Evolutionary conservation across 495 filamentous ascomycete genomes (phyloP).

Genomic region (Rostrohypoxylon terebratum): DNA sequence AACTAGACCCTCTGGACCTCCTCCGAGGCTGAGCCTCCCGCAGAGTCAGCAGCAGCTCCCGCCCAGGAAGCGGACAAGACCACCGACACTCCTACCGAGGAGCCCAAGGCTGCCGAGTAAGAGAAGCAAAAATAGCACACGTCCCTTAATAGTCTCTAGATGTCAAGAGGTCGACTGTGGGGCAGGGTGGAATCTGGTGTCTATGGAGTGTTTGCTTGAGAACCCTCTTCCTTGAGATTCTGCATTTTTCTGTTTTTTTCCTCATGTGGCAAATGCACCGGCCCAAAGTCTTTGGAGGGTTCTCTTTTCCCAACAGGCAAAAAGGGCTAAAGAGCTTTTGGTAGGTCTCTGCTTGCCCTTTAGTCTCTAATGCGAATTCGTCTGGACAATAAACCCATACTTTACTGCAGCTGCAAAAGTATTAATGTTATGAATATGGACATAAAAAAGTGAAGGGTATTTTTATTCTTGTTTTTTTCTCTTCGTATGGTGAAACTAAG

Average conservation of each 20-base stretch:
- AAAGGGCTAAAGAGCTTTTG: conserved; percentile 58
- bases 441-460: conserved; percentile 24
- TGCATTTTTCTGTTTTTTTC: conserved; percentile 61
- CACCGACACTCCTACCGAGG: conserved; percentile 59
- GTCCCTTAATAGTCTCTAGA: conserved; percentile 49
- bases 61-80: conserved; percentile 64
- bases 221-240: conserved; percentile 57
- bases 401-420: conserved; percentile 34
- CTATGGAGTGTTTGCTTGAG: conserved; percentile 65
- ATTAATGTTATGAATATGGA: conserved; percentile 47
- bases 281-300: conserved; percentile 53
- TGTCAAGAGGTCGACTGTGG: conserved; percentile 48
- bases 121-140: conserved; percentile 55
- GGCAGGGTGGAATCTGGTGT: conserved; percentile 62
- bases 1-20: conserved; percentile 98
- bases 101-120: conserved; percentile 66
- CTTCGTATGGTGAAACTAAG: conserved; percentile 18
- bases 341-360: conserved; percentile 60
- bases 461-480: conserved; percentile 4
- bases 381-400: conserved; percentile 55
- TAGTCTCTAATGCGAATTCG: conserved; percentile 62
- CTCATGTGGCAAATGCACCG: conserved; percentile 58
- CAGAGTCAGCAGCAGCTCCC: conserved; percentile 73
- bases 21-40: conserved; percentile 89
- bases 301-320: conserved; percentile 55